Percentiles rank a stretch among this genome's conserved stretches.
Evolutionary conservation across 805 yeast genomes (phyloP).

Genomic region (Candida silvicultrix): DNA sequence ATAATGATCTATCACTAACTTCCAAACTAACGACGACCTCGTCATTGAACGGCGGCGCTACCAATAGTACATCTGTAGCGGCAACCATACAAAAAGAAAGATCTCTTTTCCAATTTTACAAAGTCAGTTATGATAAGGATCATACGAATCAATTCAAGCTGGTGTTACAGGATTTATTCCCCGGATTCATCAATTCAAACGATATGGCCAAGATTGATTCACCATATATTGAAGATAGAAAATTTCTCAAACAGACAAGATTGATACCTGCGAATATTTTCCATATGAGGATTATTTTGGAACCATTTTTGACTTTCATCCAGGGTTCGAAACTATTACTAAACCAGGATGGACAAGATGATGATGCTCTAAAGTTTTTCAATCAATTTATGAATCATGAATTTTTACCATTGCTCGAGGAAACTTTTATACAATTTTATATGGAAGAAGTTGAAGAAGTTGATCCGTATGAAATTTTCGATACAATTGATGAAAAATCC

Average conservation of each 20-base stretch:
- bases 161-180: constrained; percentile 57
- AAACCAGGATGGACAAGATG: constrained; percentile 18
- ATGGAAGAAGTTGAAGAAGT: constrained; percentile 35
- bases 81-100: constrained; percentile 1
- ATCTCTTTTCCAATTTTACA: constrained; percentile 30
- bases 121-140: constrained; percentile 25
- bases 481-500: constrained; percentile 15
- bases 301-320: constrained; percentile 62
- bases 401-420: constrained; percentile 59
- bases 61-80: neutral
- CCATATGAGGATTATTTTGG: constrained; percentile 75
- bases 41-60: constrained; percentile 26
- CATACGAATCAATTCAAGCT: constrained; percentile 37
- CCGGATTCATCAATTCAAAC: constrained; percentile 47
- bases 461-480: constrained; percentile 29
- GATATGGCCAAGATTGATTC: constrained; percentile 29
- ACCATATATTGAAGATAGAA: constrained; percentile 55
- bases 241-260: constrained; percentile 52
- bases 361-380: constrained; percentile 43
- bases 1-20: constrained; percentile 6
- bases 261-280: constrained; percentile 66
- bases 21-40: constrained; percentile 15
- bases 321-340: constrained; percentile 47
- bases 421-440: constrained; percentile 47
- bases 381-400: constrained; percentile 55